Evolutionary conservation across 2,329 filamentous ascomycete genomes (phyloP).

Genomic region (Byssochlamys sp.): DNA sequence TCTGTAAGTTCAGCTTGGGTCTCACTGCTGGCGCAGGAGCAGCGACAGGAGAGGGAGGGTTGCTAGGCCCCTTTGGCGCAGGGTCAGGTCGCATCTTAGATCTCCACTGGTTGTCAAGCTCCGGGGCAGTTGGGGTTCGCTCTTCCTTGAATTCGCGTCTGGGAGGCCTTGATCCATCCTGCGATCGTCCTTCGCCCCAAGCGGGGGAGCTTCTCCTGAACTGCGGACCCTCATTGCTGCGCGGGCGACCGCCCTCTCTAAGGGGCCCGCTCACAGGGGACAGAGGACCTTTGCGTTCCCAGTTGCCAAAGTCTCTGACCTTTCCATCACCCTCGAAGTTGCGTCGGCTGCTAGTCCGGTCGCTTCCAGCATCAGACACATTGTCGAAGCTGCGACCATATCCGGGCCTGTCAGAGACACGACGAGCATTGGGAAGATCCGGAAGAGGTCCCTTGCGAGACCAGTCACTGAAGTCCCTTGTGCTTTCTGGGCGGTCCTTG

Average conservation of each 20-base stretch:
- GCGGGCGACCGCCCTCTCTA: slow-evolving; percentile 50
- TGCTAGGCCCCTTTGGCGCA: slow-evolving; percentile 62
- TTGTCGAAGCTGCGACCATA: slow-evolving; percentile 48
- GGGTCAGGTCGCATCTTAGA: slow-evolving; percentile 81
- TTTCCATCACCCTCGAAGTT: slow-evolving; percentile 65
- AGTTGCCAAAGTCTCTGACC: slow-evolving; percentile 71
- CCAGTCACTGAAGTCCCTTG: slow-evolving; percentile 80
- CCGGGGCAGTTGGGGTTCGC: slow-evolving; percentile 71
- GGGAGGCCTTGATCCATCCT: slow-evolving; percentile 70
- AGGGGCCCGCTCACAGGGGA: slow-evolving; percentile 54
- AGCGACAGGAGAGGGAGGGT: slow-evolving; percentile 64
- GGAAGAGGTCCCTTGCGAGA: slow-evolving; percentile 82
- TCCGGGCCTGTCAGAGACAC: slow-evolving; percentile 45
- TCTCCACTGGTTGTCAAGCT: slow-evolving; percentile 90
- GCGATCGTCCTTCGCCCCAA: slow-evolving; percentile 60
- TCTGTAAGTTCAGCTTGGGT: slow-evolving; percentile 76
- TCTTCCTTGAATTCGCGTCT: slow-evolving; percentile 62
- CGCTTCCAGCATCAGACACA: slow-evolving; percentile 47
- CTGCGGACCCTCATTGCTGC: slow-evolving; percentile 51
- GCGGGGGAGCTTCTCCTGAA: slow-evolving; percentile 61
- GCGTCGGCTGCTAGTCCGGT: slow-evolving; percentile 57
- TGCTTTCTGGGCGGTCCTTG: slow-evolving; percentile 67
- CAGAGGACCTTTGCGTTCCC: slow-evolving; percentile 89
- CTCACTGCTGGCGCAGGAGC: slow-evolving; percentile 52
- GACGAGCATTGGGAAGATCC: slow-evolving; percentile 54